Evolutionary conservation across 2,329 filamentous ascomycete species (phyloP), one percentile per base, ranked within the genome.

Genomic region (Fusarium algeriense): DNA sequence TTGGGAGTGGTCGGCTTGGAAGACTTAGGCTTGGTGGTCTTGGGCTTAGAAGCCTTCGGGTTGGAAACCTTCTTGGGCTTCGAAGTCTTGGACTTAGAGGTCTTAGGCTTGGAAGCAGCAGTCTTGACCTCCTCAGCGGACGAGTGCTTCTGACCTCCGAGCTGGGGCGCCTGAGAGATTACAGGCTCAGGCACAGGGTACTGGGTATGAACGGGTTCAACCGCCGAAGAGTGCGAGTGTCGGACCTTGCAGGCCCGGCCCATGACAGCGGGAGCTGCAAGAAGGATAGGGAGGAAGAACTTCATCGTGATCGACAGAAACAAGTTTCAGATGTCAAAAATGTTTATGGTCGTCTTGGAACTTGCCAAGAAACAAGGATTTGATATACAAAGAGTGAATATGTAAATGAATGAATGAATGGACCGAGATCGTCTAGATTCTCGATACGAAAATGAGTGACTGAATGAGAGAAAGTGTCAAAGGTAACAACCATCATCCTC

Each of bases 181-280:
- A 46, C 60, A 10, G 54, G 53, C 44, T 64, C 46, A 35, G 60
- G 38, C 30, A 38, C 43, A 28, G 20, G 54, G 44, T 35, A 56
- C 40, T 68, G 62, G 12, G 60, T 70, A 34, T 56, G 43, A 15
- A 57, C 56, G 17, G 64, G 46, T 3, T 64, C 49, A 30, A 58
- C 40, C 13, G 44, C 46, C 30, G 60, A 46, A 19, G 64, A 52
- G 44, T 67, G 65, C 10, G 65, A 45, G 64, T 67, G 67, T 35
- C 59, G 70, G 28, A 44, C 38, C 44, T 63, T 67, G 68, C 75
- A 76, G 32, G 73, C 72, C 23, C 75, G 73, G 53, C 75, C 75
- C 75, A 76, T 76, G 28, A 76, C 75, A 28, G 70, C 75, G 13
- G 75, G 75, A 54, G 60, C 70, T 62, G 73, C 73, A 45, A 75